Base-by-base conservation (phyloP, 768 basidiomycete species). In the Tulasnella sp. region DNA sequence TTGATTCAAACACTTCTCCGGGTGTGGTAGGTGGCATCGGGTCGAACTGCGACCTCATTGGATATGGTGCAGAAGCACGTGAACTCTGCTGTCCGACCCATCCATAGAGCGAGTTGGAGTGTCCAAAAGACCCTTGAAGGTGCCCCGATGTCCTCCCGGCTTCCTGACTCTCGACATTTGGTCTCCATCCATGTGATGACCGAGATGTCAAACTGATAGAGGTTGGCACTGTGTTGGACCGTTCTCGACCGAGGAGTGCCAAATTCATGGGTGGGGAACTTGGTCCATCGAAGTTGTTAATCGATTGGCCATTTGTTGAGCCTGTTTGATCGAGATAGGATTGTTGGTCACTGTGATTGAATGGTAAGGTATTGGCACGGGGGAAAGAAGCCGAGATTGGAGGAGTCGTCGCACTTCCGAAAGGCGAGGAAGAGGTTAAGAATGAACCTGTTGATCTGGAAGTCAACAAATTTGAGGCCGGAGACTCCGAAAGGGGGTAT, bases 141-240 rank as follows among this genome's bases (percentile, higher is more conserved):
- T 24, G 28, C 25, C 12, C 32, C 37, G 45, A 34, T 34, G 16
- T 44, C 27, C 29, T 47, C 45, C 45, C 45, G 37, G 45, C 45
- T 47, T 24, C 45, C 45, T 47, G 45, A 34, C 19, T 33, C 19
- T 16, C 45, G 31, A 16, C 31, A 34, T 32, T 25, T 29, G 19
- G 45, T 29, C 10, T 28, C 42, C 19, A 12, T 35, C 34, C 34
- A 35, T 29, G 5, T 22, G 32, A 33, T 10, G 20, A 25, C 45
- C 22, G 28, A n/a, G 45, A 32, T 22, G 45, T 34, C n/a, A n/a
- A n/a, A n/a, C 27, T 34, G 19, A 47, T 32, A 3, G 45, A 12
- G 16, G 6, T 19, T 13, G 33, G 29, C 28, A 24, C 45, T 1
- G 45, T 25, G 5, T 29, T 25, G 4, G 37, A 34, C 12, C 25